Conservation (phyloP, 75 land plant genomes). For the Pinus taeda region DNA sequence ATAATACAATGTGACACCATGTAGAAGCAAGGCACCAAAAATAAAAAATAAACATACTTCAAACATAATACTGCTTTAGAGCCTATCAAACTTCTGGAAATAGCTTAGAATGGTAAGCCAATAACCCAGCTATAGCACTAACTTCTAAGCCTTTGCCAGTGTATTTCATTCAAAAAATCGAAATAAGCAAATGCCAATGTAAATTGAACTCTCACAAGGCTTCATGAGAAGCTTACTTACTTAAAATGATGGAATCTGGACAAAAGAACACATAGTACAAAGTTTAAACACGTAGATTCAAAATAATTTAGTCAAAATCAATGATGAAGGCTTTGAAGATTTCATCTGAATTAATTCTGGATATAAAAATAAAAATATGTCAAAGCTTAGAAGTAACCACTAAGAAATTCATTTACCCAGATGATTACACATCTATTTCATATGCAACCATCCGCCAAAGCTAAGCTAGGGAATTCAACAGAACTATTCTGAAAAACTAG, state of each 20-base stretch:
- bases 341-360: not conserved
- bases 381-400: not conserved
- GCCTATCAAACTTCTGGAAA: not conserved
- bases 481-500: not conserved
- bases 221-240: not conserved
- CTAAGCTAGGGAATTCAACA: not conserved
- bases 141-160: not conserved
- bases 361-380: not conserved
- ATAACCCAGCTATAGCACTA: not conserved
- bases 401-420: not conserved
- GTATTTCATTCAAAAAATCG: not conserved
- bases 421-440: not conserved
- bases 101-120: not conserved
- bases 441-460: not conserved
- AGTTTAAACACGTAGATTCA: not conserved
- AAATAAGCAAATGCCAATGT: not conserved
- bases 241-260: not conserved
- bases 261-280: not conserved
- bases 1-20: not conserved
- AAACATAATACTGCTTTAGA: not conserved
- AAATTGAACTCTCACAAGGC: not conserved
- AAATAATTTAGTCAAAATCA: not conserved
- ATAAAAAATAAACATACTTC: not conserved
- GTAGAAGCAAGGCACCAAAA: not conserved
- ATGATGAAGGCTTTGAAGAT: not conserved